Percentiles rank a stretch among this genome's conserved stretches.
Evolutionary conservation across 1,284 basidiomycete genomes (phyloP).

Genomic region (Puccinia hordei): DNA sequence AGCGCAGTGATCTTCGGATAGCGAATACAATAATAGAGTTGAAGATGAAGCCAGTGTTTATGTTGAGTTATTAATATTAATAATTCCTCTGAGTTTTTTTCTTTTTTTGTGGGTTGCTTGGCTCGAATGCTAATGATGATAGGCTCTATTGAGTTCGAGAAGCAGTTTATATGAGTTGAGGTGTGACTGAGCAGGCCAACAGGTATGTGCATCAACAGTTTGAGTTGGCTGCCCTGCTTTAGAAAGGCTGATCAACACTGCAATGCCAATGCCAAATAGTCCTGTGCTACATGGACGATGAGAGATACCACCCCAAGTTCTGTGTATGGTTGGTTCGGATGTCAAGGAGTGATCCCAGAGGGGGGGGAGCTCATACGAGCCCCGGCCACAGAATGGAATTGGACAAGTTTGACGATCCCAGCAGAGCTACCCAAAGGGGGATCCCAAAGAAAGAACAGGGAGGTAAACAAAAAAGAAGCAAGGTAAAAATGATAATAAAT

Average conservation of each 20-base stretch:
- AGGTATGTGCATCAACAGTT: conserved; percentile 7
- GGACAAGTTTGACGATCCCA: conserved; percentile 11
- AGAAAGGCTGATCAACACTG: conserved; percentile 31
- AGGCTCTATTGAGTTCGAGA: no score
- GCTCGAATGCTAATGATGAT: no score
- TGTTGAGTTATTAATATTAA: no score
- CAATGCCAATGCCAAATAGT: conserved; percentile 18
- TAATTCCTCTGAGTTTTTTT: no score
- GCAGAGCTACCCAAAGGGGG: background rate
- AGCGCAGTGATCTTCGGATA: conserved; percentile 10
- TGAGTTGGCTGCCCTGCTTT: conserved; percentile 13
- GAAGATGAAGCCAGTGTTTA: conserved; percentile 10
- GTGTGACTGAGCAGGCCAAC: background rate
- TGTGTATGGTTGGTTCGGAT: no score
- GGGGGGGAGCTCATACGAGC: background rate
- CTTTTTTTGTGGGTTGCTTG: background rate
- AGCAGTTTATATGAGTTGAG: background rate
- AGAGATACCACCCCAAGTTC: background rate
- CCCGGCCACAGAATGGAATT: conserved; percentile 20
- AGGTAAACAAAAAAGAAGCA: no score
- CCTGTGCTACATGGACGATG: conserved; percentile 16
- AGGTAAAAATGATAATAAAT: background rate
- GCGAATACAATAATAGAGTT: conserved; percentile 12
- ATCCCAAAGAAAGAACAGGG: no score
- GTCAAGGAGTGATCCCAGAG: conserved; percentile 27